Evolutionary conservation across 495 filamentous ascomycete species (phyloP), one percentile per base, ranked within the genome.

Genomic region (Annulohypoxylon moriforme): DNA sequence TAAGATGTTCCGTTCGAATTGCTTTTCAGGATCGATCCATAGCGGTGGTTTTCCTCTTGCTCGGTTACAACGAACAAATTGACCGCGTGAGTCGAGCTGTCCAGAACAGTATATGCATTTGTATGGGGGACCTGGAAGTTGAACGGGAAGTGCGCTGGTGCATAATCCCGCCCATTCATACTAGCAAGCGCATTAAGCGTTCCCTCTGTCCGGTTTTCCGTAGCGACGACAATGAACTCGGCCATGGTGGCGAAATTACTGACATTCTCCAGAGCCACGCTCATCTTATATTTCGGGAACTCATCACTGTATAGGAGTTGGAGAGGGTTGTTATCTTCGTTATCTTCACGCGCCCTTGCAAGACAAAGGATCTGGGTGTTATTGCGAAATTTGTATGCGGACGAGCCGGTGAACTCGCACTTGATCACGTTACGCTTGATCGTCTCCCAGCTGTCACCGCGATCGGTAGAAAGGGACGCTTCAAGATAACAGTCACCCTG

Each of bases 1-100:
- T 98, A 99, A 2, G 91, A 94, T 0, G 96, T 98, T 38, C 96
- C 96, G 76, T 98, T 98, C 73, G 93, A 97, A 81, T 99, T 99
- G 72, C 93, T 97, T 86, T 98, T 98, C 75, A 99, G 86, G 58
- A 99, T 90, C 24, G 89, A 89, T n/a, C 96, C 96, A 69, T 91
- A 93, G 60, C 89, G 88, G 34, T 85, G 86, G 3, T 85, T 89
- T 24, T 82, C 73, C 7, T 80, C 80, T 25, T 82, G 84, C 63
- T 90, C 90, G 53, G 93, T 90, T 2, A 89, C 93, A 14, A 98
- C 94, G 67, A 97, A 94, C 61, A 99, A 79, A 83, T 98, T 98
- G 56, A 98, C 84, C 7, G 96, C 91, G 80, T 97, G 94, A 0
- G 93, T 96, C 9, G 92, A 94, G 78, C 93, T 96, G 69, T 97